Evolutionary conservation across 73 alveolate species (phyloP), one percentile per base, ranked within the genome.

Genomic region (Paramecium primaurelia): DNA sequence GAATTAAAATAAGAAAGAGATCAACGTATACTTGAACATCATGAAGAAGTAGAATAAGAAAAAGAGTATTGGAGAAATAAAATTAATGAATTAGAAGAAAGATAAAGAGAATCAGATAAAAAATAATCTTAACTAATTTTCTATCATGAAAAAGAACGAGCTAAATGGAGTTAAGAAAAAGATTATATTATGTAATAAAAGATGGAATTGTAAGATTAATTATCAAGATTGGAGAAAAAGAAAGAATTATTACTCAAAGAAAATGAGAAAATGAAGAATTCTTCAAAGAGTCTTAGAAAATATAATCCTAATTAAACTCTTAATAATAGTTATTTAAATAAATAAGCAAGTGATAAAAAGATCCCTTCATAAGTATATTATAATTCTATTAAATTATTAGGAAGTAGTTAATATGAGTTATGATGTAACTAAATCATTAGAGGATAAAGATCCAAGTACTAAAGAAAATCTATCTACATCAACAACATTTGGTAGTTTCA

Each of bases 151-250:
- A 98, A 97, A 92, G 99, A 98, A 86, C 93, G 97, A 88, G 99
- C 99, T 34, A 97, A 97, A 88, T 97, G 99, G 99, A 96, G 95
- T 54, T 92, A 92, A 30, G 99, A 98, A 86, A 97, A 97, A 93
- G 98, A 97, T 84, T 88, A 95, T 92, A 77, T 98, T 18, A 40
- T 71, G 38, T 54, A 94, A 36, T 92, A 95, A 92, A 97, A 97
- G 95, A 88, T 93, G 34, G 99, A 98, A 45, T 89, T 97, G 58
- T 95, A 92, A 84, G 99, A 97, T 69, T 88, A 92, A 59, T 71
- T 93, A 64, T 40, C 84, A 26, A 75, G 96, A 71, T 75, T 98
- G 18, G 98, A 97, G 87, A 98, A 95, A 92, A 97, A 93, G 86
- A 94, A 97, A 68, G 99, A 98, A 59, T 64, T 84, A 26, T 92